A percentile compares a stretch with the other conserved stretches of the same genome.
Evolutionary conservation across 306 rosid genomes (phyloP).

Genomic region (Cicer pinnatifidum): DNA sequence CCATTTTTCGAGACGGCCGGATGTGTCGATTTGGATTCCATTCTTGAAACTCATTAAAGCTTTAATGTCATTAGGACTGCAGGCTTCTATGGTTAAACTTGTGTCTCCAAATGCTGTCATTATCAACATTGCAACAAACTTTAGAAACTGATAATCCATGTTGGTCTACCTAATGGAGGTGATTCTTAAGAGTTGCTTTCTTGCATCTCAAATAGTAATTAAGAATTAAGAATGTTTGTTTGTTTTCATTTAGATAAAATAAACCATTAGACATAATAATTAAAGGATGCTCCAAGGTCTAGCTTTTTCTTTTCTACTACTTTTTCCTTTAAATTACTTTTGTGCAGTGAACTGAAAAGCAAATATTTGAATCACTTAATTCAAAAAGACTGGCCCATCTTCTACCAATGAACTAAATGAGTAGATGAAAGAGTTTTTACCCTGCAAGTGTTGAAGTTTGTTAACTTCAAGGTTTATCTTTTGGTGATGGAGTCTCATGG

Average conservation of each 20-base stretch:
- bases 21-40: constrained; percentile 60
- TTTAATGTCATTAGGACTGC: constrained; percentile 59
- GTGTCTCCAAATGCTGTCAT: constrained; percentile 42
- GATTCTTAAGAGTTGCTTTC: neutral
- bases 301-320: neutral
- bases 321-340: neutral
- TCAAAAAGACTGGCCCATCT: no score
- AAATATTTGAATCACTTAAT: neutral
- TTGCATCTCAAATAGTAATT: neutral
- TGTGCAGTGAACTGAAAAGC: neutral
- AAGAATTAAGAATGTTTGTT: neutral
- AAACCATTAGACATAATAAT: neutral
- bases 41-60: constrained; percentile 66
- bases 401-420: no score
- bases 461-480: no score
- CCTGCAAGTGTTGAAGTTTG: no score
- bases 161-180: neutral
- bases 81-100: constrained; percentile 41
- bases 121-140: constrained; percentile 44
- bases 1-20: constrained; percentile 65
- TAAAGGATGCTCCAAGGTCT: neutral
- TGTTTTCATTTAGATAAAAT: neutral
- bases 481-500: no score
- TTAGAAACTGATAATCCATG: constrained; percentile 4
- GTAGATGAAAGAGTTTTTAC: no score